Evolutionary conservation across 768 basidiomycete species (phyloP).

Genomic region (Termitomyces sp.): DNA sequence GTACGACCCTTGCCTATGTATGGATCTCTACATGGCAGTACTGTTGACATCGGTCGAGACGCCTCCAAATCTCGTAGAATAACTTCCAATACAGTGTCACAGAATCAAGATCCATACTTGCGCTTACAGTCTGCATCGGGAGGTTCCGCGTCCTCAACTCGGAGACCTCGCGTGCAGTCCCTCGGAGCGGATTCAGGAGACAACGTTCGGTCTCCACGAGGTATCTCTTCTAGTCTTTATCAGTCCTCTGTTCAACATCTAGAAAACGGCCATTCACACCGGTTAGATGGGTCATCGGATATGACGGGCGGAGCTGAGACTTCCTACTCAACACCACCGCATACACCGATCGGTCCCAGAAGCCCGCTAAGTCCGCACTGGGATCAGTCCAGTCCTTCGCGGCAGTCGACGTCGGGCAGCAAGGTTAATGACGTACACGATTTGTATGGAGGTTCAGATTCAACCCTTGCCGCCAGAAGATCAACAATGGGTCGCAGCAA

Average conservation of each 20-base stretch:
- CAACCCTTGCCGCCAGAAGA: slow-evolving; percentile 27
- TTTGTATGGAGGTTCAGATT: slow-evolving; percentile 16
- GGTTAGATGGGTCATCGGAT: slow-evolving; percentile 30
- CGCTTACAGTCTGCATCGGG: slow-evolving; percentile 61
- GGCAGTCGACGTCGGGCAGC: slow-evolving; percentile 22
- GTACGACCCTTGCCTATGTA: slow-evolving; percentile 37
- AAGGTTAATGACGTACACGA: slow-evolving; percentile 13
- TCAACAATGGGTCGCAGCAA: slow-evolving; percentile 19
- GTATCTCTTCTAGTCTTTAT: slow-evolving; percentile 31
- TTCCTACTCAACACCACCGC: slow-evolving; percentile 44
- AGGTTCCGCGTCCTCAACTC: slow-evolving; percentile 37
- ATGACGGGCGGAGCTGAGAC: slow-evolving; percentile 36
- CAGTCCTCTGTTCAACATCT: slow-evolving; percentile 25
- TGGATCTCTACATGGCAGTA: slow-evolving; percentile 27
- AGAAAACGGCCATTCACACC: slow-evolving; percentile 24
- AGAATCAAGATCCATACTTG: slow-evolving; percentile 51
- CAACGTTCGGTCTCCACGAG: slow-evolving; percentile 32
- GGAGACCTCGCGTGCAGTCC: slow-evolving; percentile 27
- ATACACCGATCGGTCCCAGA: slow-evolving; percentile 54
- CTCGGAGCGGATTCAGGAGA: slow-evolving; percentile 33
- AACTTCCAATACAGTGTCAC: slow-evolving; percentile 28
- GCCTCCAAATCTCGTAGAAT: slow-evolving; percentile 21
- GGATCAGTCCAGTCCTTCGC: slow-evolving; percentile 20
- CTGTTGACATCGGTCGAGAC: slow-evolving; percentile 25
- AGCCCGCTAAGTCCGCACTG: slow-evolving; percentile 35